Evolutionary conservation across 2,329 filamentous ascomycete genomes (phyloP), one percentile per base, ranked within the genome.

Genomic region (Didymella pomorum): DNA sequence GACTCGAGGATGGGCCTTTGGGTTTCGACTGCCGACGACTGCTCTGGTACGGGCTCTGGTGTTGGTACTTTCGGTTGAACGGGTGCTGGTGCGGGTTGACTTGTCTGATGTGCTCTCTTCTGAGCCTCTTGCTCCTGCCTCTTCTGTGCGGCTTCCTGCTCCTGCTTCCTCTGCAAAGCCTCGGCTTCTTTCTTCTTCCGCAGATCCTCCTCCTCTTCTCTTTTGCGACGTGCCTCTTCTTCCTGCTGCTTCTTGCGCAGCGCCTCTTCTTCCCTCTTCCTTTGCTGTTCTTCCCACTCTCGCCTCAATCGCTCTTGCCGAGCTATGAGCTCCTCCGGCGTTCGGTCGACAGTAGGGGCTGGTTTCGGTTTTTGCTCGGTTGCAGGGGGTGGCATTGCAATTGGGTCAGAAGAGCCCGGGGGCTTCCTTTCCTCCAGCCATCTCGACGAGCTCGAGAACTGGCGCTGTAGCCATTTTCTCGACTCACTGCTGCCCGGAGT

Each of bases 321-420:
- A 39, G 68, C 65, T 43, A 58, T 54, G n/a, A 58, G 44, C 43
- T 60, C 48, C 37, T 60, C 49, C 9, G 64, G 63, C 33, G 65
- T 62, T 14, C 54, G 29, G 29, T 58, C 52, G 16, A 52, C 55
- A 21, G 63, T 49, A 39, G 54, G 11, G 28, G 51, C 54, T 45
- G 46, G 56, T 18, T 20, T 50, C 23, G 59, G 52, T 23, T 62
- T 62, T 20, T 63, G 47, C 23, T 60, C 51, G 26, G 58, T 44
- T 50, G 68, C 51, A 31, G 68, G 65, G 52, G 66, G 62, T 11
- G 62, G 65, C 68, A 69, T 71, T 42, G 58, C 46, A 29, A 68
- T 68, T 16, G 68, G 59, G 18, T 60, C 43, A 7, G 65, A 59
- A 1, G 56, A 25, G 31, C 53, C 58, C 5, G 61, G 47, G 21